Base-by-base conservation (phyloP, 73 alveolate genomes). In the Paramecium sexaurelia region DNA sequence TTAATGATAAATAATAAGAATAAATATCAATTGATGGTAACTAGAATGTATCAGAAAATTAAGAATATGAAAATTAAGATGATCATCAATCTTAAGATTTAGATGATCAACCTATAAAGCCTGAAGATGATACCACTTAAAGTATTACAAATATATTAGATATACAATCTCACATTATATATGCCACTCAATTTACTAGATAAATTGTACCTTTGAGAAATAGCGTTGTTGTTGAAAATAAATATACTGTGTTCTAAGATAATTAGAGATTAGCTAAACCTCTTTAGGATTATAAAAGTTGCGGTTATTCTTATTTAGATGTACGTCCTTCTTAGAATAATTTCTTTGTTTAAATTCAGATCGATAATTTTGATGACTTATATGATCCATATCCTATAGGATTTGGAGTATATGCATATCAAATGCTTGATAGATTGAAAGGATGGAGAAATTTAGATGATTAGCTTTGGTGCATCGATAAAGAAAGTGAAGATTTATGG, bases 401-500 rank as follows among this genome's bases (percentile, higher is more conserved):
- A n/a, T 32, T 78, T 39, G 90, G 90, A 15, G 90, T 78, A 8
- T 78, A 78, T 78, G 90, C 90, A n/a, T 78, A 78, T 78, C 29
- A 78, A 43, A 78, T 78, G 90, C 55, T 78, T 19, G 90, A 78
- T 43, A 78, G 90, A 45, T 33, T 78, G 11, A 78, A 45, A 43
- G 90, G 90, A 24, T 78, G 90, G 90, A 78, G 90, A 78, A 78
- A 78, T 41, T 78, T 33, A 43, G 68, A 78, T 29, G 90, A 78
- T 45, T 40, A 78, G 41, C 36, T 78, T 11, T 78, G 90, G 90
- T 78, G 90, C 20, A 29, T 78, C 3, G 90, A 78, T 78, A 78
- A 45, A 78, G 90, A 78, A 11, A 41, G 75, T 78, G 90, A 78
- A 78, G 90, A 78, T 78, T 43, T 78, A 78, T 78, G 90, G 90